Evolutionary conservation across 257 asterid species (phyloP), one percentile per base, ranked within the genome.

Genomic region (Haberlea rhodopensis): DNA sequence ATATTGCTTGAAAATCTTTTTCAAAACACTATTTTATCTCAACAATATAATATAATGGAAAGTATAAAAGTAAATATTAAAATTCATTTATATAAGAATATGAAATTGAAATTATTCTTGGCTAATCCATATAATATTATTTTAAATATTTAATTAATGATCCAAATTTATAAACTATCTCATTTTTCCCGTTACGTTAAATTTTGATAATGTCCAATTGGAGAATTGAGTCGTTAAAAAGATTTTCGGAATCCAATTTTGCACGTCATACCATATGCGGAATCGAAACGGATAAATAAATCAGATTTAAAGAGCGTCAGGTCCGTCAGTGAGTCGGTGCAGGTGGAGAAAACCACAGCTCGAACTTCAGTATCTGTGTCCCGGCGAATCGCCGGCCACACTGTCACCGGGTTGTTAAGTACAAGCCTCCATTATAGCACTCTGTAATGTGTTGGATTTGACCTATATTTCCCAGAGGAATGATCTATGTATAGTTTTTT

Each of bases 321-420:
- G 87, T 84, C 84, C 85, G 83, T 78, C 83, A 70, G 40, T 55
- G 71, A 67, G 88, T 81, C 86, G 86, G 94, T 83, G 84, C 77
- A 56, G 72, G 72, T 76, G 75, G 61, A 65, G 49, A n/a, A 11
- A 1, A 22, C 67, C 31, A 7, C 40, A 60, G 11, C 65, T 46
- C 27, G 68, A 63, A 31, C 25, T 48, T 3, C 22, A 46, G 46
- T 57, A 4, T 49, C 71, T 68, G 60, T n/a, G 9, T 32, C 57
- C 63, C 75, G 78, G 79, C 75, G 75, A 48, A 49, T 75, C 68
- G 65, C 74, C 80, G 84, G 82, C 69, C 67, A 70, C 81, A 74
- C 72, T 63, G 69, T 34, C n/a, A 58, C 48, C 77, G 68, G 76
- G 34, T 54, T 59, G 67, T 31, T 20, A 11, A 70, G 62, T 60